Evolutionary conservation across 2,329 filamentous ascomycete species (phyloP).

Genomic region (Plenodomus biglobosus): DNA sequence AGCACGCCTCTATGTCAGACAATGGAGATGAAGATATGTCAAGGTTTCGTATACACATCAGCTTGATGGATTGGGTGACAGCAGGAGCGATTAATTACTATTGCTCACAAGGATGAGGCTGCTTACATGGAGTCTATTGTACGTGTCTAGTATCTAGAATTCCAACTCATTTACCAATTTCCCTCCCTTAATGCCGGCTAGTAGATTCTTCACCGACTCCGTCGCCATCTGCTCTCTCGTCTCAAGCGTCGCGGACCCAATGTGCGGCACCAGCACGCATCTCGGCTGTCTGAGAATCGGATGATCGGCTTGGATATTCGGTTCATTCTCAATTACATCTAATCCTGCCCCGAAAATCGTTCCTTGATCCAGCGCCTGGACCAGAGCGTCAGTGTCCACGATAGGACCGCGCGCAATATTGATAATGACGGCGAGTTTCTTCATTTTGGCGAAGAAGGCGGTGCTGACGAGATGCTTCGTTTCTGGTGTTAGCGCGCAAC

Average conservation of each 20-base stretch:
- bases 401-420: conserved; percentile 61
- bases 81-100: too few relatives aligned
- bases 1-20: too few relatives aligned
- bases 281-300: conserved; percentile 53
- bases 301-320: conserved; percentile 50
- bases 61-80: too few relatives aligned
- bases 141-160: conserved; percentile 18
- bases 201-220: conserved; percentile 58
- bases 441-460: conserved; percentile 51
- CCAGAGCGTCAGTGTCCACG: conserved; percentile 58
- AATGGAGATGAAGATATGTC: too few relatives aligned
- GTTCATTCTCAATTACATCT: conserved; percentile 60
- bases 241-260: conserved; percentile 60
- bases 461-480: conserved; percentile 33
- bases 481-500: conserved; percentile 28
- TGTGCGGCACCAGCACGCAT: conserved; percentile 59
- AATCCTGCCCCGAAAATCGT: conserved; percentile 57
- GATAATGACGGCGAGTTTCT: conserved; percentile 56
- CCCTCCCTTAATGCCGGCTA: conserved; percentile 30
- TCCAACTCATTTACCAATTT: conserved; percentile 34
- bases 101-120: too few relatives aligned
- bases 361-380: conserved; percentile 52
- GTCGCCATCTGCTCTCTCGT: conserved; percentile 61
- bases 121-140: too few relatives aligned
- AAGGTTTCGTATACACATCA: too few relatives aligned